A percentile compares a stretch with the other conserved stretches of the same genome.
phyloP scores from a whole-genome alignment of 768 basidiomycete genomes.

The Panus rudis region DNA sequence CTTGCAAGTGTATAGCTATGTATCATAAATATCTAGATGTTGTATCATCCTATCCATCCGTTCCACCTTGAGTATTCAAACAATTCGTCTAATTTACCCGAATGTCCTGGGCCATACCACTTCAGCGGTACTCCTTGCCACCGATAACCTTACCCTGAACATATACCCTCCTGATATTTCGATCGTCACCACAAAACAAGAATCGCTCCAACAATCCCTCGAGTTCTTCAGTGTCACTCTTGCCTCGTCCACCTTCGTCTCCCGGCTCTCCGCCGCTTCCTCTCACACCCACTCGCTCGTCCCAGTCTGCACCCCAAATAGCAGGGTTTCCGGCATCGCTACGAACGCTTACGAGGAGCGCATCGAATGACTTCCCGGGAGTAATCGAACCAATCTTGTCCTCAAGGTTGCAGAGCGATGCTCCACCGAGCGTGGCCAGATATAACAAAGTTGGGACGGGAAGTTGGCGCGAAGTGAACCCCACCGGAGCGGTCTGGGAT shows the following conservation, averaged over 20 bases:
- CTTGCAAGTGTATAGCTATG: constrained; percentile 5
- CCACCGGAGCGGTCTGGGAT: background rate
- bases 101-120: too few relatives aligned
- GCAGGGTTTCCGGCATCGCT: constrained; percentile 47
- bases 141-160: constrained; percentile 79
- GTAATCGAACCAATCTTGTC: constrained; percentile 69
- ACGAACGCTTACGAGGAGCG: constrained; percentile 61
- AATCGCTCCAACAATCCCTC: constrained; percentile 72
- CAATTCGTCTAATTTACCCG: too few relatives aligned
- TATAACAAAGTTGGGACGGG: constrained; percentile 72
- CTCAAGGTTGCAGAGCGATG: constrained; percentile 69
- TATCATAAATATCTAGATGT: background rate
- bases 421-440: constrained; percentile 90
- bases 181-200: constrained; percentile 80
- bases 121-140: constrained; percentile 38
- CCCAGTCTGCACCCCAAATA: constrained; percentile 44
- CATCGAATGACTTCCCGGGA: constrained; percentile 86
- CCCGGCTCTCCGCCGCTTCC: constrained; percentile 5
- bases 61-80: constrained; percentile 1
- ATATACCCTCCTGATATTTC: constrained; percentile 76
- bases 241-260: constrained; percentile 20
- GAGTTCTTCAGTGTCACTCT: constrained; percentile 29
- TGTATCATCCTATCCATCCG: constrained; percentile 1
- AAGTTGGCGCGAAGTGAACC: constrained; percentile 56
- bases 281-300: constrained; percentile 17